phyloP scores from a whole-genome alignment of 352 stramenopile genomes.

The Globisporangium iwayamae region DNA sequence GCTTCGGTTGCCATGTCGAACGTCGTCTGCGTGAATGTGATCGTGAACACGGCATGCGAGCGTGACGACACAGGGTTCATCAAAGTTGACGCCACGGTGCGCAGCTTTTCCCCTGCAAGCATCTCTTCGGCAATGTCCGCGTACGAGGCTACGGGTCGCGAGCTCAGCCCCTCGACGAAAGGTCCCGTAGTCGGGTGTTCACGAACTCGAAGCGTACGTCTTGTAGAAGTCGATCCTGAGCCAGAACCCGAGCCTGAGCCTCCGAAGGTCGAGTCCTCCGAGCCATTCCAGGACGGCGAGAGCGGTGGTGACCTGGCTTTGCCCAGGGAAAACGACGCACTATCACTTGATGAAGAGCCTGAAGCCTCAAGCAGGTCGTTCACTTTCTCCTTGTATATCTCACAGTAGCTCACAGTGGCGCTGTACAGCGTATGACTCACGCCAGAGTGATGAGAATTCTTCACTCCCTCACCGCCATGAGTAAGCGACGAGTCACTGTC shows the following conservation, averaged over 20 bases:
- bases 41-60: slow-evolving; percentile 96
- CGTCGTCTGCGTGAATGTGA: slow-evolving; percentile 87
- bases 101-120: slow-evolving; percentile 90
- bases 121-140: slow-evolving; percentile 79
- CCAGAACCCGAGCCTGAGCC: not conserved
- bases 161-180: slow-evolving; percentile 81
- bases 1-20: slow-evolving; percentile 58
- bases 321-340: not conserved
- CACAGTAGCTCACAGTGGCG: slow-evolving; percentile 70
- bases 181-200: slow-evolving; percentile 81
- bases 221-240: not conserved
- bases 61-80: slow-evolving; percentile 97
- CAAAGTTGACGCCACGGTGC: slow-evolving; percentile 92
- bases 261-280: not conserved
- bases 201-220: slow-evolving; percentile 58
- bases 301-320: slow-evolving; percentile 30
- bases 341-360: not conserved
- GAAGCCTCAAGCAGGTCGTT: slow-evolving; percentile 68
- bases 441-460: not conserved
- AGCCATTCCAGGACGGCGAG: slow-evolving; percentile 13
- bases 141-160: slow-evolving; percentile 66
- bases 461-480: not conserved
- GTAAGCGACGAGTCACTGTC: not conserved
- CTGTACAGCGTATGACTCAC: slow-evolving; percentile 40
- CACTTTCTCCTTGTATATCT: slow-evolving; percentile 89